Evolutionary conservation across 106 monocot genomes (phyloP).

Genomic region (Chionographis japonica): DNA sequence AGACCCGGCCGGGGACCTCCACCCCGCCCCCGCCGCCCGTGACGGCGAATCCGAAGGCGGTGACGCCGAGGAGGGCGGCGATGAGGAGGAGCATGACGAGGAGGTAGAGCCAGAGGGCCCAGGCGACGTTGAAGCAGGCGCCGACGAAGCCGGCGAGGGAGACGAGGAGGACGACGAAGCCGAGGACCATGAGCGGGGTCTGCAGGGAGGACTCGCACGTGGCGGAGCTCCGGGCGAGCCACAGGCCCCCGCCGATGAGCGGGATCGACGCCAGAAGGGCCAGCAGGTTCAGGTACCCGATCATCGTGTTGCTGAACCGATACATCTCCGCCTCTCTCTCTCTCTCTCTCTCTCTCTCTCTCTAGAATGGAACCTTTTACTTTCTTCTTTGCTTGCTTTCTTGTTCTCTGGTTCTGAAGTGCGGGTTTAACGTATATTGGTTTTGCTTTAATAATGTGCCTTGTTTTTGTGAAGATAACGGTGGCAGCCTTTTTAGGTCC

Average conservation of each 20-base stretch:
- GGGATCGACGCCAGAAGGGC: conserved; percentile 80
- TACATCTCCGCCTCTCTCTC: conserved; percentile 17
- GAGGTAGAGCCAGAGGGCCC: conserved; percentile 91
- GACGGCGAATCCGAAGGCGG: conserved; percentile 82
- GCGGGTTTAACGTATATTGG: too few relatives aligned
- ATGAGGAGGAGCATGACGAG: conserved; percentile 74
- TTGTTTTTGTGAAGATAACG: too few relatives aligned
- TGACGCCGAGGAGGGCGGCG: conserved; percentile 43
- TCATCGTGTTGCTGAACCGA: conserved; percentile 76
- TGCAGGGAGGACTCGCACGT: conserved; percentile 76
- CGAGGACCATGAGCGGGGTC: conserved; percentile 71
- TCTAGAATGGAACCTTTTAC: neutral
- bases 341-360: neutral
- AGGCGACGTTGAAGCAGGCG: conserved; percentile 71
- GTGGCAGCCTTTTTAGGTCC: too few relatives aligned
- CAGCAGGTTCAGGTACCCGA: conserved; percentile 86
- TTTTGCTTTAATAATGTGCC: too few relatives aligned
- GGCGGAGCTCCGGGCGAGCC: conserved; percentile 52
- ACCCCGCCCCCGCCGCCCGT: conserved; percentile 64
- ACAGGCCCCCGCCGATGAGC: conserved; percentile 74
- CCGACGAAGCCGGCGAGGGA: conserved; percentile 85
- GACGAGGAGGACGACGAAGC: conserved; percentile 84
- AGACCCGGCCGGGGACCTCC: conserved; percentile 54
- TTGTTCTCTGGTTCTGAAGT: neutral
- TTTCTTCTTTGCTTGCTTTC: neutral